Evolutionary conservation across 768 basidiomycete species (phyloP), one percentile per base, ranked within the genome.

Genomic region (Nevesoporus exiguus): DNA sequence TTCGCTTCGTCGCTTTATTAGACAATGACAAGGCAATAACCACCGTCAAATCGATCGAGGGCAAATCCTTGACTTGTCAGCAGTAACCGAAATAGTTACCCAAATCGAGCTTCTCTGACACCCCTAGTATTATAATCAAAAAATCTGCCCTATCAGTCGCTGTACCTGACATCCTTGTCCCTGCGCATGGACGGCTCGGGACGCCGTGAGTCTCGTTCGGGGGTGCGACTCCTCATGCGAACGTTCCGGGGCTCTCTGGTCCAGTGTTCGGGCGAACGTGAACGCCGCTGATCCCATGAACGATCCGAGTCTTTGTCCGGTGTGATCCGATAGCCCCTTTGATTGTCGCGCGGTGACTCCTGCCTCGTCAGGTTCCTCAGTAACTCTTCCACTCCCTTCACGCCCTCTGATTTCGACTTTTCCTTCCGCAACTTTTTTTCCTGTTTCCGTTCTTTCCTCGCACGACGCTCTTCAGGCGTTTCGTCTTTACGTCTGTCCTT

Each of bases 381-480:
- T 51, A 90, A 62, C n/a, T 78, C 79, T 66, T 90, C 85, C 6
- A 88, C 87, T 17, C 78, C 88, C 60, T 74, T 79, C 63, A 86
- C 63, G 0, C 79, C 86, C 13, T 80, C 81, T 17, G 86, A 86
- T 61, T 83, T 86, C 27, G 56, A 65, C 54, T 70, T 66, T 24
- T 61, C 64, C 59, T 84, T 85, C 58, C 74, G 77, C 44, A 74
- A 73, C 65, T 80, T 91, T 67, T 81, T 89, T 70, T 81, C 83
- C 61, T 77, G 82, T 71, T 84, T 93, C 55, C 80, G 79, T 42
- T 84, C 88, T 69, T 89, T 94, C 52, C 90, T 74, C 5, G 80
- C 85, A 24, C 76, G 80, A 40, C 86, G 83, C 71, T 92, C 92
- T 65, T 88, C 90, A 5, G 84, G 86, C 3, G 86, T 90, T 68